These are phyloP conservation scores for Cinnamomum chago DNA, from an alignment of 164 flowering plant species.

Conservation along the genomic window DNA sequence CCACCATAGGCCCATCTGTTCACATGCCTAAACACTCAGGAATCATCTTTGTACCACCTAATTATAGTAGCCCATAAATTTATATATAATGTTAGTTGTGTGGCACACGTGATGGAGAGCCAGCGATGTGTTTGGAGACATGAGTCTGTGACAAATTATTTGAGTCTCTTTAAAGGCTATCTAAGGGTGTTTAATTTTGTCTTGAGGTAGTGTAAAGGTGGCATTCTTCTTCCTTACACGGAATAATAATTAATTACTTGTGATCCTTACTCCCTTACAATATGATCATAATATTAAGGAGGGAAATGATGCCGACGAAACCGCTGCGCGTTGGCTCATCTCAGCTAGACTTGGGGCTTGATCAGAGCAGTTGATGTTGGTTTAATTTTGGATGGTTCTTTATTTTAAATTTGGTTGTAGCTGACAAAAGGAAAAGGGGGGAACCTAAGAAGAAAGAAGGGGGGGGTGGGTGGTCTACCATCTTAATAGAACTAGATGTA, in stretches of 20 bases:
- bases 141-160: constrained; percentile 4
- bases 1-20: neutral
- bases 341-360: neutral
- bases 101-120: neutral
- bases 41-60: neutral
- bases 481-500: constrained; percentile 3
- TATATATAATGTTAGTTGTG: neutral
- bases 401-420: neutral
- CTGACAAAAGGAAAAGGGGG: constrained; percentile 10
- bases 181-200: neutral
- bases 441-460: neutral
- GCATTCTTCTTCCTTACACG: neutral
- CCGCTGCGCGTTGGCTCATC: neutral
- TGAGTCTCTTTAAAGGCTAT: neutral
- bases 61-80: neutral
- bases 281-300: neutral
- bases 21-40: neutral
- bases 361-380: neutral
- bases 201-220: neutral
- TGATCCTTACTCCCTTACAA: neutral
- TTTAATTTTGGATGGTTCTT: constrained; percentile 1
- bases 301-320: constrained; percentile 3
- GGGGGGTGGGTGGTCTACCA: constrained; percentile 7
- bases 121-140: neutral
- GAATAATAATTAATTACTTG: neutral